Base-by-base conservation (phyloP, 2,329 filamentous ascomycete genomes). In the Penicillium sp. region DNA sequence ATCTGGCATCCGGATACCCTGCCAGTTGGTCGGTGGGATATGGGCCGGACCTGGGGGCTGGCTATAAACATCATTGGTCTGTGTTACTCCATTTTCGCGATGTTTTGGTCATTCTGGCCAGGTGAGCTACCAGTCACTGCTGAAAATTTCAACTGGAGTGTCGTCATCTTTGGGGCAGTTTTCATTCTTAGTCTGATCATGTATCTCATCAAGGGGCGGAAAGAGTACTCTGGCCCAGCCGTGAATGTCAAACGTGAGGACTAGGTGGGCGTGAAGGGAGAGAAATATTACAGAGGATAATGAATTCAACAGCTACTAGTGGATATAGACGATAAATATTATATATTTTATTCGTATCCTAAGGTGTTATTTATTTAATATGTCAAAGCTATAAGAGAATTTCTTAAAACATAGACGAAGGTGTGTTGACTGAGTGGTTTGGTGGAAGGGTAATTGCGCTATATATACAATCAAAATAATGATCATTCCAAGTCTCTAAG, bases 71-170 rank as follows among this genome's bases (percentile, higher is more conserved):
- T 77, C 10, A 75, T 75, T 40, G 78, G 78, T 0, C 69, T 80
- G 15, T 21, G 72, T 2, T 84, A 79, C 64, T 70, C 78, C 1
- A 59, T 73, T 1, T 73, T 78, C 35, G 71, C 81, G 1, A 75
- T 80, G 56, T 72, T 82, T 46, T 81, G 81, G 66, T 70, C 73
- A 15, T 79, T 80, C 56, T 83, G 81, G 67, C 81, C 82, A 1
- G 65, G 70, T 2, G 60, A 67, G 1, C 65, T 74, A 12, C 66
- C 72, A 0, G 73, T 80, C 0, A 75, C 71, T 0, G 62, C 71
- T 4, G 67, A 64, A 4, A 76, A 73, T 10, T 81, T 83, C 68
- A 84, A 84, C 67, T 84, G 80, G 79, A 77, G 75, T 27, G 65
- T 73, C 19, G 71, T 81, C 5, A 75, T 83, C 38, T 80, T 81